phyloP scores from a whole-genome alignment of 1,284 basidiomycete genomes.

The Ganoderma sinense region DNA sequence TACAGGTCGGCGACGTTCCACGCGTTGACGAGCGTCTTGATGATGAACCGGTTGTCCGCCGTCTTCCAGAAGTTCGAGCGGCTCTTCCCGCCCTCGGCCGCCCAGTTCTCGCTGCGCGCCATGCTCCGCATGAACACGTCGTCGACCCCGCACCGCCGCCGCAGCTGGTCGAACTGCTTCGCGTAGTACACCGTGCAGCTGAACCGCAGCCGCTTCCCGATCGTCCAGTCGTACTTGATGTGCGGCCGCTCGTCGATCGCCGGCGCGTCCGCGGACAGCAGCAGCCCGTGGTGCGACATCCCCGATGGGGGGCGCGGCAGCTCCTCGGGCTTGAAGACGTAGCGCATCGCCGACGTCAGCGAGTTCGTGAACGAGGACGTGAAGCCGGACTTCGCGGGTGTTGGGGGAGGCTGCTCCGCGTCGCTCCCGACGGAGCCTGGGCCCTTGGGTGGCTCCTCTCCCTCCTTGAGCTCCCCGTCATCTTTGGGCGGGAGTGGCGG shows the following conservation, averaged over 20 bases:
- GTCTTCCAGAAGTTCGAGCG: conserved; percentile 84
- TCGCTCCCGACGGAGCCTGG: background rate
- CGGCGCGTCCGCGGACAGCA: conserved; percentile 46
- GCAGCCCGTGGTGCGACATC: conserved; percentile 31
- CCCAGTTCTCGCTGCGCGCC: conserved; percentile 69
- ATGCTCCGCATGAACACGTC: conserved; percentile 69
- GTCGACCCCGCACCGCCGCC: conserved; percentile 72
- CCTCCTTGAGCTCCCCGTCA: conserved; percentile 4
- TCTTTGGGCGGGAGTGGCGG: conserved; percentile 42
- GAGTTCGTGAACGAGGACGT: conserved; percentile 58
- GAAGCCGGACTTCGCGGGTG: conserved; percentile 41
- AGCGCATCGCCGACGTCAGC: conserved; percentile 63
- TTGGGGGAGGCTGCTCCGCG: conserved; percentile 18
- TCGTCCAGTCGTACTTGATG: conserved; percentile 81
- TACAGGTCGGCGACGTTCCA: conserved; percentile 87
- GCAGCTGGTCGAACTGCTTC: conserved; percentile 73
- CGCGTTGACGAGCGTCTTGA: conserved; percentile 83
- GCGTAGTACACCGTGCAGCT: conserved; percentile 84
- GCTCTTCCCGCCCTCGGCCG: conserved; percentile 77
- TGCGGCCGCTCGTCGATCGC: conserved; percentile 74
- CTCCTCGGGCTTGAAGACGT: conserved; percentile 53
- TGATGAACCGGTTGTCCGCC: conserved; percentile 75
- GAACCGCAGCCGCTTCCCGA: conserved; percentile 75
- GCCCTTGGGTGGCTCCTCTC: conserved; percentile 3
- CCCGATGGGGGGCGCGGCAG: conserved; percentile 34